A percentile compares a stretch with the other conserved stretches of the same genome.
Evolutionary conservation across 2,329 filamentous ascomycete species (phyloP).

Genomic region (Conoideocrella luteorostrata): DNA sequence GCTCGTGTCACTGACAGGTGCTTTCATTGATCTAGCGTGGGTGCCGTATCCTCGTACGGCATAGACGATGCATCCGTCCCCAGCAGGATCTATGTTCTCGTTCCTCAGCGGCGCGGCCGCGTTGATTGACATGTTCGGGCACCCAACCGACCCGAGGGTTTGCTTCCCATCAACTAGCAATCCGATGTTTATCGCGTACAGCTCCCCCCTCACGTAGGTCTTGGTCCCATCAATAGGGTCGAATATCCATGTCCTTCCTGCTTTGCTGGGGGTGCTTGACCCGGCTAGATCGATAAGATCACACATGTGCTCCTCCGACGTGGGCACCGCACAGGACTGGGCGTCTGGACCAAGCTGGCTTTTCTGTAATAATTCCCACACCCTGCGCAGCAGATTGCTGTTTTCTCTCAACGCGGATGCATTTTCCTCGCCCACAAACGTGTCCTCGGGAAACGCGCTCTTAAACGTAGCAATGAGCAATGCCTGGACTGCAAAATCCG

Average conservation of each 20-base stretch:
- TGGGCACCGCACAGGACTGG: conserved; percentile 25
- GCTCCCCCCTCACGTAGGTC: conserved; percentile 46
- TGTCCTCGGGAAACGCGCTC: conserved; percentile 42
- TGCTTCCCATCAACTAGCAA: conserved; percentile 45
- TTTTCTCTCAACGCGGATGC: conserved; percentile 40
- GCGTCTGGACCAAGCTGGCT: conserved; percentile 21
- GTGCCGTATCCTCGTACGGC: conserved; percentile 43
- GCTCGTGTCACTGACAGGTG: conserved; percentile 14
- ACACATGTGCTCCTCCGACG: conserved; percentile 39
- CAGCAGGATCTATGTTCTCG: conserved; percentile 34
- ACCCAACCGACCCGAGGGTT: conserved; percentile 41
- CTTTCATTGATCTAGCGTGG: conserved; percentile 35
- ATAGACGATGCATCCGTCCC: conserved; percentile 43
- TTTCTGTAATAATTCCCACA: conserved; percentile 39
- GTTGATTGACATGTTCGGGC: conserved; percentile 38
- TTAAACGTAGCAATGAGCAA: conserved; percentile 45
- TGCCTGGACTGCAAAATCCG: conserved; percentile 54
- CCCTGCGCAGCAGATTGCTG: conserved; percentile 34
- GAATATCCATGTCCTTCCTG: conserved; percentile 49
- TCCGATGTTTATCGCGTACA: conserved; percentile 52
- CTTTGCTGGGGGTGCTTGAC: conserved; percentile 26
- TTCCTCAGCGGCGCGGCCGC: conserved; percentile 35
- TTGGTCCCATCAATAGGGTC: conserved; percentile 56
- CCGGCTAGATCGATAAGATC: conserved; percentile 48
- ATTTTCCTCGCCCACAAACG: conserved; percentile 51